These are phyloP conservation scores for Penicillium diatomitis DNA, from an alignment of 495 filamentous ascomycete species.

Conservation along the genomic window DNA sequence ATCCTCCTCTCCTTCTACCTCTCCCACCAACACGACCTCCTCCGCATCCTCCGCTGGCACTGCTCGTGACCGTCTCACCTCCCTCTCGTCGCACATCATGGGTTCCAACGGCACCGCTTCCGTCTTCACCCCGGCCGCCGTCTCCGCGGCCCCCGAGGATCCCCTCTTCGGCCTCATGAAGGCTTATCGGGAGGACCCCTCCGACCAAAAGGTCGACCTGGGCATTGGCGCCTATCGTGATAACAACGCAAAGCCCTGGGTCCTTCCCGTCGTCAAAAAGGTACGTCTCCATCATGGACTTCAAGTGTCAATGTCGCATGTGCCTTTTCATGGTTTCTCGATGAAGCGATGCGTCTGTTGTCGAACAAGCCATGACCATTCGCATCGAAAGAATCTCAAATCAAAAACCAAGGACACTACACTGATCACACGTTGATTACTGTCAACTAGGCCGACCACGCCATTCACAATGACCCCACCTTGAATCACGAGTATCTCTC, in stretches of 20 bases:
- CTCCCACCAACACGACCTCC: constrained; percentile 5
- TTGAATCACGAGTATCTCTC: constrained; percentile 98
- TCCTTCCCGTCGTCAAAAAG: constrained; percentile 93
- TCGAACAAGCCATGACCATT: too few relatives aligned
- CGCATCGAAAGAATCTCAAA: too few relatives aligned
- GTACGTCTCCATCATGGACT: constrained; percentile 34
- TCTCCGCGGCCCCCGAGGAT: constrained; percentile 90
- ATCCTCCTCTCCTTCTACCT: constrained; percentile 3
- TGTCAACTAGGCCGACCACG: constrained; percentile 68
- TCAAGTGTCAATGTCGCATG: neutral
- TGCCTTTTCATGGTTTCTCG: constrained; percentile 1
- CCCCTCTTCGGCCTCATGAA: constrained; percentile 90
- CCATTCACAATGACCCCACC: constrained; percentile 75
- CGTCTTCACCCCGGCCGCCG: constrained; percentile 66
- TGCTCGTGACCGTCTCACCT: constrained; percentile 30
- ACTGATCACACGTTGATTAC: neutral
- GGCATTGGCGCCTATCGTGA: constrained; percentile 96
- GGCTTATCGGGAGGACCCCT: constrained; percentile 76
- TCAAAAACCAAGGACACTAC: neutral
- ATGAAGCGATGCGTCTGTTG: neutral
- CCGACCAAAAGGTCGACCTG: constrained; percentile 84
- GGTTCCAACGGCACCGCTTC: constrained; percentile 38
- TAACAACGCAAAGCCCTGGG: constrained; percentile 95
- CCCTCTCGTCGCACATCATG: constrained; percentile 40
- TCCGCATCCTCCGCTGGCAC: constrained; percentile 7